phyloP scores from a whole-genome alignment of 1,284 basidiomycete species.

The Agroathelia rolfsii region DNA sequence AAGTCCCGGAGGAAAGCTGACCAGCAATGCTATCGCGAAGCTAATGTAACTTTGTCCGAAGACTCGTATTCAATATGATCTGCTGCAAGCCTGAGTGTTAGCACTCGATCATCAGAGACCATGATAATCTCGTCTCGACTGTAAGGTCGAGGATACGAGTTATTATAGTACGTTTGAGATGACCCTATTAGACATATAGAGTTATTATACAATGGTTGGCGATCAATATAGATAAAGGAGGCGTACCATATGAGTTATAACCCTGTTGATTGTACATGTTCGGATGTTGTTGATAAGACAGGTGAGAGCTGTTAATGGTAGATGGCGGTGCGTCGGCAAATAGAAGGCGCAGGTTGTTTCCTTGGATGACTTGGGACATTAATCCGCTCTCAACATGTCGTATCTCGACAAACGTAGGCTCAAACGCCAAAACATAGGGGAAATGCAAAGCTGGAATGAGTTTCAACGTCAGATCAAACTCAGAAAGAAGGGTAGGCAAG shows the following conservation, averaged over 20 bases:
- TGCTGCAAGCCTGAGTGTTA: conserved; percentile 43
- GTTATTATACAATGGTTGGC: too few relatives aligned
- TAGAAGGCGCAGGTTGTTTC: conserved; percentile 78
- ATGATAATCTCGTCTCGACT: conserved; percentile 72
- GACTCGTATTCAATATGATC: conserved; percentile 9
- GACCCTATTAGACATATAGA: too few relatives aligned
- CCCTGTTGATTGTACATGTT: conserved; percentile 21
- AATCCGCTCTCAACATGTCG: conserved; percentile 90
- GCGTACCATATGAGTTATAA: conserved; percentile 32
- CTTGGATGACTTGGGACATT: conserved; percentile 93
- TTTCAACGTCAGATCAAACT: conserved; percentile 8
- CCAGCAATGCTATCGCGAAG: too few relatives aligned
- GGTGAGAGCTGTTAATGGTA: conserved; percentile 38
- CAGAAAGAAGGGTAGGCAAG: conserved; percentile 5
- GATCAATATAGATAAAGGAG: too few relatives aligned
- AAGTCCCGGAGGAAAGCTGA: too few relatives aligned
- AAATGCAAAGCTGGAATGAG: conserved; percentile 79
- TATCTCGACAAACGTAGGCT: conserved; percentile 94
- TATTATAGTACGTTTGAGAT: conserved; percentile 31
- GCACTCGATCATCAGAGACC: conserved; percentile 71
- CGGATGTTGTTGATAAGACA: conserved; percentile 20
- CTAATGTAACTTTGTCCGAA: too few relatives aligned
- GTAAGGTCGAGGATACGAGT: conserved; percentile 34
- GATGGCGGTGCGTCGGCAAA: conserved; percentile 94
- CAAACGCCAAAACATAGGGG: conserved; percentile 95